A percentile compares a stretch with the other conserved stretches of the same genome.
These are phyloP conservation scores for Kalmanozyma brasiliensis DNA, from an alignment of 1,284 basidiomycete genomes.

Conservation along the genomic window DNA sequence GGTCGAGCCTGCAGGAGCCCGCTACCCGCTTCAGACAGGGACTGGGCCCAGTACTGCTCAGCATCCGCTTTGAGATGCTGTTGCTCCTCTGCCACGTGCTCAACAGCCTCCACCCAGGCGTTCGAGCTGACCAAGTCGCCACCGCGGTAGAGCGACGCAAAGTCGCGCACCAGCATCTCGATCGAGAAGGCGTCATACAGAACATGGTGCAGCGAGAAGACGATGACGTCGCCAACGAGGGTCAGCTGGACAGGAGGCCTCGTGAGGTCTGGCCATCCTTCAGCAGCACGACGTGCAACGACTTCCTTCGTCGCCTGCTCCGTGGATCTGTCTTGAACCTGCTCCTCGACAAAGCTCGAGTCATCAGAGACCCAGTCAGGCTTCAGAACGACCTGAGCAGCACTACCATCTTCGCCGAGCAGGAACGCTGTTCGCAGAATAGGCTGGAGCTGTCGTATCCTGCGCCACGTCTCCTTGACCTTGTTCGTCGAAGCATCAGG, in stretches of 20 bases:
- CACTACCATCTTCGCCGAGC: conserved; percentile 17
- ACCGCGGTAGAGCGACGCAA: conserved; percentile 38
- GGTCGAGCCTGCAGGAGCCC: conserved; percentile 8
- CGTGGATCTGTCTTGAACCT: conserved; percentile 1
- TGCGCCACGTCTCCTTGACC: conserved; percentile 44
- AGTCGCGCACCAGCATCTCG: conserved; percentile 54
- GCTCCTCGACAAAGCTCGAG: conserved; percentile 9
- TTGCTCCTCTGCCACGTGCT: conserved; percentile 15
- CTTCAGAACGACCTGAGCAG: conserved; percentile 41
- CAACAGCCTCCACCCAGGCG: conserved; percentile 31
- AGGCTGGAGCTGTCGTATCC: conserved; percentile 44
- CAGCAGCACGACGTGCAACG: conserved; percentile 10
- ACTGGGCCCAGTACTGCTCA: conserved; percentile 27
- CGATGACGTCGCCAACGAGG: conserved; percentile 32
- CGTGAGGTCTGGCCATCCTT: conserved; percentile 27
- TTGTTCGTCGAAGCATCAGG: conserved; percentile 6
- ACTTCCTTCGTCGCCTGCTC: conserved; percentile 11
- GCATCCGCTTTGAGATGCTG: conserved; percentile 8
- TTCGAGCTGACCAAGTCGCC: conserved; percentile 10
- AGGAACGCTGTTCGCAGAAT: conserved; percentile 58
- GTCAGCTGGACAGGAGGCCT: conserved; percentile 35
- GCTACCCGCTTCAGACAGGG: conserved; percentile 7
- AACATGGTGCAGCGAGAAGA: conserved; percentile 61
- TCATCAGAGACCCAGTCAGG: neutral
- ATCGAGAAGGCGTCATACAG: conserved; percentile 64